These are phyloP conservation scores for Monilinia polystroma DNA, from an alignment of 2,329 filamentous ascomycete genomes.

Conservation along the genomic window DNA sequence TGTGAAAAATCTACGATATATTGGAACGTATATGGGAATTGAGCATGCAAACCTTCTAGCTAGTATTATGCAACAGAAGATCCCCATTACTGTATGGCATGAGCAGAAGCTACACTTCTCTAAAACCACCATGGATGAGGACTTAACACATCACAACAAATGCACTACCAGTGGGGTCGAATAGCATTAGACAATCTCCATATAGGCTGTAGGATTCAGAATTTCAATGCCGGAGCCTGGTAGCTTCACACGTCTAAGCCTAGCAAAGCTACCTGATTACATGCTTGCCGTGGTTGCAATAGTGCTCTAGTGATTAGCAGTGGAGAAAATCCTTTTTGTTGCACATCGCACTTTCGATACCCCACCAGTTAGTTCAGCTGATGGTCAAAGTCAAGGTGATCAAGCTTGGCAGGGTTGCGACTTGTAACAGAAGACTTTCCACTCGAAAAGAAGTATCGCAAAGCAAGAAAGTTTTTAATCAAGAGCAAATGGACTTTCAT, in stretches of 20 bases:
- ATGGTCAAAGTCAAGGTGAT: background rate
- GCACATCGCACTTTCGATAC: background rate
- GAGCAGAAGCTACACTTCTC: no score
- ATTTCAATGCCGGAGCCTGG: background rate
- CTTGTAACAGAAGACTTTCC: no score
- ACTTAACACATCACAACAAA: background rate
- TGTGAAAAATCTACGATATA: conserved; percentile 29
- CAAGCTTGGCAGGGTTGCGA: background rate
- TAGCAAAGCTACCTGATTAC: background rate
- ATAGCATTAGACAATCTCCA: background rate
- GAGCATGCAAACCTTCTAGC: conserved; percentile 34
- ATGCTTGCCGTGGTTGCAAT: background rate
- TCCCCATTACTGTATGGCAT: conserved; percentile 23
- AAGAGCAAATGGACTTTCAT: no score
- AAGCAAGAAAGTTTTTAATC: no score
- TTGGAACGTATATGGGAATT: conserved; percentile 34
- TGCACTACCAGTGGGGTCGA: no score
- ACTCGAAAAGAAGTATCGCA: no score
- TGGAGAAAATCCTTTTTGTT: background rate
- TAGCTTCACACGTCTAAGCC: background rate
- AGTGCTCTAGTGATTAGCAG: background rate
- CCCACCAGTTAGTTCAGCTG: no score
- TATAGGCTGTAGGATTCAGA: background rate
- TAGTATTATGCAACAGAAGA: conserved; percentile 19
- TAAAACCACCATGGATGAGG: background rate